Base-by-base conservation (phyloP, 371 early-diverging fungal species). In the Lichtheimia hyalospora region DNA sequence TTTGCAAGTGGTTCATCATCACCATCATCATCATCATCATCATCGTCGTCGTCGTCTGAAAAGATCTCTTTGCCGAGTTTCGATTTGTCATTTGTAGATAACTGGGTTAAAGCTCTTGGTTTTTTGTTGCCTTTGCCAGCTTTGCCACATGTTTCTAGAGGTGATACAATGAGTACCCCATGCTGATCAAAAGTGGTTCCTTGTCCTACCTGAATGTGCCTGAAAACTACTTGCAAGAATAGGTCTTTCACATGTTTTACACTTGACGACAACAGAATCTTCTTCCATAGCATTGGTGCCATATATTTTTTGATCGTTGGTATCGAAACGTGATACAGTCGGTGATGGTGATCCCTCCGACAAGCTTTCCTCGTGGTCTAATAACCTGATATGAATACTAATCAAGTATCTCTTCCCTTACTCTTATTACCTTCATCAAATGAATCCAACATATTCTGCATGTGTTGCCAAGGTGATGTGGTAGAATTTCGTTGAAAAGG, bases 261-360 rank as follows among this genome's bases (percentile, higher is more conserved):
- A 81, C 27, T 70, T 68, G 3, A 77, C 64, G 5, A 75, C 64
- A 3, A 77, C 63, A 1, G 64, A 59, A 20, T 81, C 78, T 18
- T 81, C 78, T 44, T 77, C 74, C 69, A 81, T 72, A 14, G 78
- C 75, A 60, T 71, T 66, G 3, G 64, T 54, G 12, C 81, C 81
- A 59, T 69, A 77, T 34, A 68, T 70, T 16, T 69, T 69, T 57
- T 69, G 58, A 39, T 77, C 77, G n/a, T 63, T 64, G 5, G 49
- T 40, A 40, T 71, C 61, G 24, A 77, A 67, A 40, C 58, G 57
- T n/a, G 68, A 68, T 16, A 57, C 66, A 8, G 58, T 54, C 1
- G 75, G 71, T 14, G 71, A 71, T 46, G 18, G 46, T 46, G 46
- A 46, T 46, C 21, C 21, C 39, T 69, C 67, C 21, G 70, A 68